Evolutionary conservation across 495 filamentous ascomycete species (phyloP).

Genomic region (Penicillium fimorum): DNA sequence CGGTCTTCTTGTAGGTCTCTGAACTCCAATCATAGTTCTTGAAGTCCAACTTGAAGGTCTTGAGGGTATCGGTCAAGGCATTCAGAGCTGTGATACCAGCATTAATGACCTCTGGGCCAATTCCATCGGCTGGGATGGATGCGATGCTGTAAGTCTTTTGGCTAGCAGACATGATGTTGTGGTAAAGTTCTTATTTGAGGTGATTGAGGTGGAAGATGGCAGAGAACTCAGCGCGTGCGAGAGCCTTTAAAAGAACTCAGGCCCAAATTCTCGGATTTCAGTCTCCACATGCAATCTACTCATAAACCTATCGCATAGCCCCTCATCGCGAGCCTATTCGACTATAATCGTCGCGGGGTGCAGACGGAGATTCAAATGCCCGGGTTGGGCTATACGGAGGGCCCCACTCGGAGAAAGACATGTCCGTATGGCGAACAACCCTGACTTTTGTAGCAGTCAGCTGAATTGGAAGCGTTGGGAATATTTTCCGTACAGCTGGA

Average conservation of each 20-base stretch:
- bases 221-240: conserved; percentile 15
- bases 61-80: conserved; percentile 40
- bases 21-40: conserved; percentile 52
- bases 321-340: conserved; percentile 10
- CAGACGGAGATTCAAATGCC: conserved; percentile 18
- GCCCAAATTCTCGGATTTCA: not conserved
- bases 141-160: conserved; percentile 46
- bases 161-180: conserved; percentile 18
- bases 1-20: conserved; percentile 51
- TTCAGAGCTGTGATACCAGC: conserved; percentile 49
- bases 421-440: conserved; percentile 14
- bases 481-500: not conserved
- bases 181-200: not conserved
- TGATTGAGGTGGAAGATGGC: not conserved
- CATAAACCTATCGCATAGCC: conserved; percentile 5
- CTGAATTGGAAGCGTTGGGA: not conserved
- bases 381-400: conserved; percentile 2
- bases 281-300: conserved; percentile 10
- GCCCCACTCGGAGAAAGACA: conserved; percentile 18
- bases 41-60: conserved; percentile 50
- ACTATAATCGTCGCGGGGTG: conserved; percentile 9
- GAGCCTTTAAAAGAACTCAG: conserved; percentile 11
- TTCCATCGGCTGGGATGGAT: conserved; percentile 54
- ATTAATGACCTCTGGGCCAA: conserved; percentile 53
- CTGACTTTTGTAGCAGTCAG: conserved; percentile 1